Conservation (phyloP, 2,329 filamentous ascomycete genomes). For the Periconia sp. region DNA sequence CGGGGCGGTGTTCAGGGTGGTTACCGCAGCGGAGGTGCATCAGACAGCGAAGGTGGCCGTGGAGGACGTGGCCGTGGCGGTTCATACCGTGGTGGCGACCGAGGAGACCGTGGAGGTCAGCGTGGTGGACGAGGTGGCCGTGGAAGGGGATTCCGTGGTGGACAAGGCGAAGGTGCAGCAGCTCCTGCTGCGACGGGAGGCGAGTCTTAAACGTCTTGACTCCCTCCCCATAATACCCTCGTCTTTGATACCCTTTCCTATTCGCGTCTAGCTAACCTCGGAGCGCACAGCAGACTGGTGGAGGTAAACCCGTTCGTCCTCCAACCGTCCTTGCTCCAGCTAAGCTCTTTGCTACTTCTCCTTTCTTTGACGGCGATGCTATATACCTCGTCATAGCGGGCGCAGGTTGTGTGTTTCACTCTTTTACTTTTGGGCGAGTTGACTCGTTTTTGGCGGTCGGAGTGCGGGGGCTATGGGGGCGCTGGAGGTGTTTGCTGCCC, state of each 20-base stretch:
- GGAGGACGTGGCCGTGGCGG: slow-evolving; percentile 60
- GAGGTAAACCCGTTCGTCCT: slow-evolving; percentile 3
- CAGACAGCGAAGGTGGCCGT: slow-evolving; percentile 74
- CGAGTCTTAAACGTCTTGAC: slow-evolving; percentile 38
- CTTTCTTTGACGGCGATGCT: slow-evolving; percentile 17
- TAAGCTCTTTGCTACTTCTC: slow-evolving; percentile 13
- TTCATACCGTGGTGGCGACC: slow-evolving; percentile 55
- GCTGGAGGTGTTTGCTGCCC: slow-evolving; percentile 4
- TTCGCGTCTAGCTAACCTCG: slow-evolving; percentile 27
- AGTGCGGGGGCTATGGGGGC: slow-evolving; percentile 1
- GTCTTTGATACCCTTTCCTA: slow-evolving; percentile 39
- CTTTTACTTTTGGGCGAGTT: slow-evolving; percentile 4
- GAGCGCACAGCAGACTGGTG: no score
- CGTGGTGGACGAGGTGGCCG: slow-evolving; percentile 31
- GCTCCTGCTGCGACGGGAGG: slow-evolving; percentile 44
- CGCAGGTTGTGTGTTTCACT: slow-evolving; percentile 30
- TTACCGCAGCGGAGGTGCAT: slow-evolving; percentile 83
- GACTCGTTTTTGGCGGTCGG: slow-evolving; percentile 2
- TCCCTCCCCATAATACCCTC: slow-evolving; percentile 18
- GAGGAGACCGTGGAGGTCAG: slow-evolving; percentile 49
- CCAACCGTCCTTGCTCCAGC: slow-evolving; percentile 5
- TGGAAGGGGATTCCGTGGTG: slow-evolving; percentile 40
- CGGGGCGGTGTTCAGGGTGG: slow-evolving; percentile 69
- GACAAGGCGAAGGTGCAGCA: slow-evolving; percentile 41
- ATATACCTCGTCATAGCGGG: slow-evolving; percentile 37